Conservation (phyloP, 148 eudicot genomes). For the Fagopyrum homotropicum region DNA sequence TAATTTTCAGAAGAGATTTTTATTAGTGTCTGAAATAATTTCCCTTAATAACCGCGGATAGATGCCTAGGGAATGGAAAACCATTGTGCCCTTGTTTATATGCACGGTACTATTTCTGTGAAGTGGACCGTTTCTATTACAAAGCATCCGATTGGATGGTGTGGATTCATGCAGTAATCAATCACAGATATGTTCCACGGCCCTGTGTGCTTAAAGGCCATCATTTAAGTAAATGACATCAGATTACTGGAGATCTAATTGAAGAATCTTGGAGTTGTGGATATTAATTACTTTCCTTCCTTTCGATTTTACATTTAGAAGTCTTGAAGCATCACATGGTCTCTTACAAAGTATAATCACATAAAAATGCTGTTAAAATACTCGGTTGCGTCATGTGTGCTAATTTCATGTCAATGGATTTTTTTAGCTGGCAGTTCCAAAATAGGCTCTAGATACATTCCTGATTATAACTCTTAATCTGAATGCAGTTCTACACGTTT, state of each 20-base stretch:
- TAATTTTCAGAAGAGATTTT: neutral
- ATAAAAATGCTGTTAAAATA: neutral
- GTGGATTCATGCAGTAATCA: neutral
- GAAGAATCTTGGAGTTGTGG: neutral
- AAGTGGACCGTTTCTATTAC: neutral
- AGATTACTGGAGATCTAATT: neutral
- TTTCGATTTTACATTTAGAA: neutral
- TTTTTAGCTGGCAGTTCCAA: neutral
- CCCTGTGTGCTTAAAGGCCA: neutral
- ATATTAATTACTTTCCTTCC: neutral
- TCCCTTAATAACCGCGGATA: neutral
- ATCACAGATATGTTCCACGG: neutral
- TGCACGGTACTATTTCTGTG: neutral
- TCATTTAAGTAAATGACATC: neutral
- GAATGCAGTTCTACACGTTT: conserved; percentile 88
- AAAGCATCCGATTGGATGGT: neutral
- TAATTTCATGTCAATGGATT: neutral
- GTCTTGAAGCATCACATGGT: neutral
- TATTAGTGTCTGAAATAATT: neutral
- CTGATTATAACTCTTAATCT: neutral
- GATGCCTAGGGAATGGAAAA: neutral
- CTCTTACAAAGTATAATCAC: neutral
- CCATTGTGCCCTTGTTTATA: neutral
- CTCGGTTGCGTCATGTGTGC: neutral
- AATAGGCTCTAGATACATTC: neutral